These are phyloP conservation scores for Cylindricascospora bacillispora DNA, from an alignment of 1,139 yeast genomes.

Conservation along the genomic window DNA sequence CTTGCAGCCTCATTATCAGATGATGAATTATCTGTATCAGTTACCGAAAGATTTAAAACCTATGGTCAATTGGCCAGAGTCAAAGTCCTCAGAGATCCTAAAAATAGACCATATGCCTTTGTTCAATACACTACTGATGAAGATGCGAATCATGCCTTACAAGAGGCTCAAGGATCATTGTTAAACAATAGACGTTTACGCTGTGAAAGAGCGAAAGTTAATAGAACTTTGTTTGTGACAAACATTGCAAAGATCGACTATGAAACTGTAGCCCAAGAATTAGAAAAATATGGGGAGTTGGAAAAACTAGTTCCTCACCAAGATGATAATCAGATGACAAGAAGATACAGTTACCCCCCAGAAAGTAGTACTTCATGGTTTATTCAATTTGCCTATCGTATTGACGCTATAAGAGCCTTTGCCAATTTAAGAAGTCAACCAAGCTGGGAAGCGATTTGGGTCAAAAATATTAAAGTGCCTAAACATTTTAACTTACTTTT, in stretches of 20 bases:
- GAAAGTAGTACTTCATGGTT: constrained; percentile 47
- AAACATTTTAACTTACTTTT: constrained; percentile 15
- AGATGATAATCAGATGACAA: constrained; percentile 22
- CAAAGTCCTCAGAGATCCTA: constrained; percentile 75
- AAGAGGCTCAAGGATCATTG: constrained; percentile 52
- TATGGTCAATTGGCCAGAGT: constrained; percentile 65
- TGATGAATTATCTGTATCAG: constrained; percentile 58
- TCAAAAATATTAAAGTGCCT: constrained; percentile 56
- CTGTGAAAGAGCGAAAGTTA: constrained; percentile 85
- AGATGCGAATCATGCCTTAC: constrained; percentile 60
- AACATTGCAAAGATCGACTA: constrained; percentile 15
- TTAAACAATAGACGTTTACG: constrained; percentile 68
- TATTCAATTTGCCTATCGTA: constrained; percentile 70
- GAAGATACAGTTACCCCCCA: constrained; percentile 24
- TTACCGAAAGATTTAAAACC: constrained; percentile 46
- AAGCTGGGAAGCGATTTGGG: constrained; percentile 62
- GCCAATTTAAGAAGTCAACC: constrained; percentile 48
- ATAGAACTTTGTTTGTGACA: constrained; percentile 58
- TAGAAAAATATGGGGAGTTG: constrained; percentile 55
- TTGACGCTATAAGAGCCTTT: constrained; percentile 82
- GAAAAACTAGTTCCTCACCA: constrained; percentile 52
- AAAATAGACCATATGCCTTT: constrained; percentile 85
- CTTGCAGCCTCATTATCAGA: constrained; percentile 52
- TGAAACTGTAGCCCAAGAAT: constrained; percentile 27
- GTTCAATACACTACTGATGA: constrained; percentile 68